Percentiles rank a stretch among this genome's conserved stretches.
These are phyloP conservation scores for Zalaria sp. DNA, from an alignment of 2,329 filamentous ascomycete genomes.

Conservation along the genomic window DNA sequence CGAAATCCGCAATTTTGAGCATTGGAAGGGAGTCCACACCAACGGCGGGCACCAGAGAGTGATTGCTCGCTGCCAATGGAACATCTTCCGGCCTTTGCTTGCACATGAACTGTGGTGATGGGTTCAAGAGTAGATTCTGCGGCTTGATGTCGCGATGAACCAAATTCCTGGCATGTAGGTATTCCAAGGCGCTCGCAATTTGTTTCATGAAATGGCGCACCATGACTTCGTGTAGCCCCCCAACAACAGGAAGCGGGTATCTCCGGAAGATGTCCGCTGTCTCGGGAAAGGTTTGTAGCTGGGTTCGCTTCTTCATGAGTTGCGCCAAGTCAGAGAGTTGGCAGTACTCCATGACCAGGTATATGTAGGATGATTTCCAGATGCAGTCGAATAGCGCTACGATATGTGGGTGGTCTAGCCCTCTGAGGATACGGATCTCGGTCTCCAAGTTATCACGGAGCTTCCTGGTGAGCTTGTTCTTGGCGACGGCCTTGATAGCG, in stretches of 20 bases:
- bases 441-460: constrained; percentile 89
- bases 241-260: constrained; percentile 70
- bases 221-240: constrained; percentile 92
- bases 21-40: constrained; percentile 80
- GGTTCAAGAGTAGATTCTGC: constrained; percentile 84
- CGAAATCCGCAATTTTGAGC: constrained; percentile 96
- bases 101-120: constrained; percentile 58
- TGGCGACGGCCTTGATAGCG: constrained; percentile 92
- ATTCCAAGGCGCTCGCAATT: constrained; percentile 79
- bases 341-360: constrained; percentile 98
- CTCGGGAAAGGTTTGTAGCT: constrained; percentile 62
- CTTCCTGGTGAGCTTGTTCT: constrained; percentile 84
- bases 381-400: constrained; percentile 91
- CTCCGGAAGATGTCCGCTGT: constrained; percentile 85
- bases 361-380: constrained; percentile 76
- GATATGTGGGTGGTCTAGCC: constrained; percentile 88
- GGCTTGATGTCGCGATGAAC: constrained; percentile 97
- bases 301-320: constrained; percentile 90
- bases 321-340: constrained; percentile 85
- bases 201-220: constrained; percentile 94
- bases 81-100: constrained; percentile 46
- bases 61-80: constrained; percentile 64
- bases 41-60: constrained; percentile 66
- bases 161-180: constrained; percentile 70
- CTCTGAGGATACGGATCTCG: constrained; percentile 92